phyloP scores from a whole-genome alignment of 2,329 filamentous ascomycete species.

The Diaporthe vaccinii region DNA sequence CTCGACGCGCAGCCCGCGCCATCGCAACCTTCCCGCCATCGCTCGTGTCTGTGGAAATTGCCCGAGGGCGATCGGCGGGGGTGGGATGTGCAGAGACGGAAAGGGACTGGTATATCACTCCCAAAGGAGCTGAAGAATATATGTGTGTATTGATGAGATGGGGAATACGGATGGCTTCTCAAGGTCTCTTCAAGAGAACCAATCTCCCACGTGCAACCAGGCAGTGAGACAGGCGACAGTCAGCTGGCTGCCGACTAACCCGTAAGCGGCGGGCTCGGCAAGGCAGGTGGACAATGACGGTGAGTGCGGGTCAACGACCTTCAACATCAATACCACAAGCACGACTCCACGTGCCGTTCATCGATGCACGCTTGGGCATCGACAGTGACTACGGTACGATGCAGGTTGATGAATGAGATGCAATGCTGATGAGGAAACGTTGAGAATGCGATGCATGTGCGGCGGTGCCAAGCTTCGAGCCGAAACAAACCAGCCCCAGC shows the following conservation, averaged over 20 bases:
- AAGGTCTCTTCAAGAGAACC: not conserved
- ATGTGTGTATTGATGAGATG: not conserved
- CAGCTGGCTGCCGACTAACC: constrained; percentile 19
- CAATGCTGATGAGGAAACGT: not conserved
- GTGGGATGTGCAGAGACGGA: not conserved
- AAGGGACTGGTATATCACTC: not conserved
- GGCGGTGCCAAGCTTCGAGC: constrained; percentile 15
- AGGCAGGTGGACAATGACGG: constrained; percentile 6
- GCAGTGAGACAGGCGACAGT: constrained; percentile 28
- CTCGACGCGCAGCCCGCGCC: constrained; percentile 51
- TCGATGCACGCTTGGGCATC: not conserved
- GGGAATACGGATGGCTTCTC: not conserved
- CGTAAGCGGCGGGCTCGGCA: constrained; percentile 24
- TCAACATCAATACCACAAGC: constrained; percentile 2
- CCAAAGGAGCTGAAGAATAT: not conserved
- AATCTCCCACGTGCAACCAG: constrained; percentile 19
- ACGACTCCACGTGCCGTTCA: not conserved
- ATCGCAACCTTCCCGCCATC: constrained; percentile 37
- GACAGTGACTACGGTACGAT: not conserved
- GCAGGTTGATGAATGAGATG: not conserved
- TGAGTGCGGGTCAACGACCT: not conserved
- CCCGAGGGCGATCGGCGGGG: not conserved
- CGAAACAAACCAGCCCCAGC: constrained; percentile 12
- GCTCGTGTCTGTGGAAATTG: constrained; percentile 7
- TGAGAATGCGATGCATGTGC: not conserved